Conservation (phyloP, 2,329 filamentous ascomycete genomes). For the Penicillium brevicompactum region DNA sequence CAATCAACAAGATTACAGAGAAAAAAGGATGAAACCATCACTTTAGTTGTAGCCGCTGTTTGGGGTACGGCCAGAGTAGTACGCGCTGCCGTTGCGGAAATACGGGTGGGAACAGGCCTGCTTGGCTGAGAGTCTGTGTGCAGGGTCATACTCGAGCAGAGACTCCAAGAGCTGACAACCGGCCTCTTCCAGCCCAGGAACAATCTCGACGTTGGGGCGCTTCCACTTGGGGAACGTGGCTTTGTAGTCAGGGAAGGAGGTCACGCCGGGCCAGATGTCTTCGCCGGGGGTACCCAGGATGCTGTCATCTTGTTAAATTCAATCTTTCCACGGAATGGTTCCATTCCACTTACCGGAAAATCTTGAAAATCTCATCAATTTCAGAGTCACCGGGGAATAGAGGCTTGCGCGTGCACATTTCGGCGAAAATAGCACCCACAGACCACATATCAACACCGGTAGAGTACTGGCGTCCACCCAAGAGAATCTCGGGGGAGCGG, state of each 20-base stretch:
- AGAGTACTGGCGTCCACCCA: slow-evolving; percentile 88
- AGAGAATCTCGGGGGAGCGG: slow-evolving; percentile 83
- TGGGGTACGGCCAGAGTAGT: slow-evolving; percentile 49
- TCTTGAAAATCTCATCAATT: slow-evolving; percentile 94
- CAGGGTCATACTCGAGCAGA: slow-evolving; percentile 85
- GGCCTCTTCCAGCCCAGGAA: slow-evolving; percentile 70
- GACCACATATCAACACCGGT: slow-evolving; percentile 98
- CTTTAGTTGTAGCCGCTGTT: slow-evolving; percentile 43
- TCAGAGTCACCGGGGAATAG: slow-evolving; percentile 91
- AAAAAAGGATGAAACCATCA: slow-evolving; percentile 10
- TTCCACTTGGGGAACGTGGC: slow-evolving; percentile 89
- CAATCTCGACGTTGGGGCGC: slow-evolving; percentile 68
- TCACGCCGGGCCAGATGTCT: slow-evolving; percentile 83
- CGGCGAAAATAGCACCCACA: slow-evolving; percentile 89
- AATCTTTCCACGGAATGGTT: neutral
- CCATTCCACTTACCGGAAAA: slow-evolving; percentile 69
- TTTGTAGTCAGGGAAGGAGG: slow-evolving; percentile 94
- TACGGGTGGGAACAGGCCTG: slow-evolving; percentile 83
- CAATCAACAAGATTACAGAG: slow-evolving; percentile 21
- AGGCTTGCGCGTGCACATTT: slow-evolving; percentile 94
- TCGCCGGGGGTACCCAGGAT: slow-evolving; percentile 83
- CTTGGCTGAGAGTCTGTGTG: slow-evolving; percentile 84
- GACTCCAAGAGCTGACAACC: slow-evolving; percentile 56
- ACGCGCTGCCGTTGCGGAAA: slow-evolving; percentile 61
- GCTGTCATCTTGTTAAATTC: slow-evolving; percentile 43